Evolutionary conservation across 2,329 filamentous ascomycete species (phyloP).

Genomic region (Penicillium sp.): DNA sequence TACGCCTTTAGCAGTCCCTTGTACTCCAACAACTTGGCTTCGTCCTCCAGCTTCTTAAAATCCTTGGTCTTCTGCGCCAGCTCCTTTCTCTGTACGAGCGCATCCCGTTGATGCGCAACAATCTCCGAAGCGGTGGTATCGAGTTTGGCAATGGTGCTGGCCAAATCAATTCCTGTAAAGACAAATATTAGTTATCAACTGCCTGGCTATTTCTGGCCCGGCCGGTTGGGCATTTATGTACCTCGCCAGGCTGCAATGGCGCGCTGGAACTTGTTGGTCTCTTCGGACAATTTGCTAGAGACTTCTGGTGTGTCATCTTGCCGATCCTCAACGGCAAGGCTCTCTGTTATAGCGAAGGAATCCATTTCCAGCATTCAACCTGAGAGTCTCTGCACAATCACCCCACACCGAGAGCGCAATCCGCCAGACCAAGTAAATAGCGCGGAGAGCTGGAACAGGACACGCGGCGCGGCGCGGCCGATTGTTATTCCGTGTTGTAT

Average conservation of each 20-base stretch:
- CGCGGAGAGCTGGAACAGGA: constrained; percentile 34
- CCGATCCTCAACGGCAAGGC: constrained; percentile 39
- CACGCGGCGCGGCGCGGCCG: constrained; percentile 36
- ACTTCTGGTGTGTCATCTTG: constrained; percentile 33
- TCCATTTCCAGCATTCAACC: constrained; percentile 43
- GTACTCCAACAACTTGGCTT: constrained; percentile 81
- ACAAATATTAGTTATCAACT: constrained; percentile 7
- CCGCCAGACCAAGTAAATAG: constrained; percentile 25
- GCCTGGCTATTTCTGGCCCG: not conserved
- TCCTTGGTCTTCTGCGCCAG: constrained; percentile 99
- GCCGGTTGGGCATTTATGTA: constrained; percentile 51
- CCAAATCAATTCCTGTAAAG: constrained; percentile 73
- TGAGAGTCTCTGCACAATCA: constrained; percentile 22
- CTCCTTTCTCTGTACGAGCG: constrained; percentile 94
- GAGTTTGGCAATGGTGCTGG: constrained; percentile 78
- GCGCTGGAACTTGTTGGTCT: constrained; percentile 92
- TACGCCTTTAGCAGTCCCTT: constrained; percentile 93
- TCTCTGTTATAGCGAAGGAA: constrained; percentile 48
- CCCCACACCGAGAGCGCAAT: constrained; percentile 32
- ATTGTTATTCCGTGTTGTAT: constrained; percentile 39
- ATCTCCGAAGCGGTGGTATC: constrained; percentile 96
- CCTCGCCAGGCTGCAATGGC: constrained; percentile 96
- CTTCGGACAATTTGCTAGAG: constrained; percentile 50
- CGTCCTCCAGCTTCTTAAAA: constrained; percentile 90
- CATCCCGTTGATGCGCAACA: constrained; percentile 88